Base-by-base conservation (phyloP, 169 alveolate genomes). In the Plasmodium gaboni region DNA sequence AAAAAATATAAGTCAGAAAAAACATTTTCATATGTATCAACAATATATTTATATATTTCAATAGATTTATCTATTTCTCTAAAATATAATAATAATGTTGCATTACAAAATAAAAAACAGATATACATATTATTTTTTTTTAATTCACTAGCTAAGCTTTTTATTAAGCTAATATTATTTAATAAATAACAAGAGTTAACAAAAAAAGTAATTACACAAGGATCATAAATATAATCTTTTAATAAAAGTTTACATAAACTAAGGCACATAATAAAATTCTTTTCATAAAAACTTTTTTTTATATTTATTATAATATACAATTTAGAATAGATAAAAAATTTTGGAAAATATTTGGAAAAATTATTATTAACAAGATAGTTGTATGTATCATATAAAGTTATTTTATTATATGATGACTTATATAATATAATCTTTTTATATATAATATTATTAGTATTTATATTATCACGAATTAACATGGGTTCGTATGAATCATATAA, bases 1-100 rank as follows among this genome's bases (percentile, higher is more conserved):
- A 63, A 80, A 80, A 80, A 68, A 68, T 80, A 80, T 63, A 80
- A 60, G 32, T 80, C 90, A 38, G 90, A 80, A 68, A 80, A 80
- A 6, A 80, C 26, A 72, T 80, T 80, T 61, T 67, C 19, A 63
- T 80, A 80, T 0, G 90, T 38, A 60, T 80, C 90, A 26, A 80
- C 71, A 38, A 80, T 80, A 63, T 80, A 80, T 55, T 80, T 80
- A 57, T 80, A 80, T 80, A 80, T 80, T 68, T 80, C 83, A 44
- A 80, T 80, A 55, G 90, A 51, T 80, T 80, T 61, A 55, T 80
- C 90, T 44, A 80, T 26, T 63, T 80, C 71, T 26, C 57, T 68
- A 68, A 80, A 80, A 80, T 80, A 64, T 28, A 80, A 46, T 72
- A 80, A 69, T 71, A 80, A 80, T 13, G 90, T 70, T 57, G 90